Conservation (phyloP, 164 flowering plant genomes). For the Tetracentron sinense region DNA sequence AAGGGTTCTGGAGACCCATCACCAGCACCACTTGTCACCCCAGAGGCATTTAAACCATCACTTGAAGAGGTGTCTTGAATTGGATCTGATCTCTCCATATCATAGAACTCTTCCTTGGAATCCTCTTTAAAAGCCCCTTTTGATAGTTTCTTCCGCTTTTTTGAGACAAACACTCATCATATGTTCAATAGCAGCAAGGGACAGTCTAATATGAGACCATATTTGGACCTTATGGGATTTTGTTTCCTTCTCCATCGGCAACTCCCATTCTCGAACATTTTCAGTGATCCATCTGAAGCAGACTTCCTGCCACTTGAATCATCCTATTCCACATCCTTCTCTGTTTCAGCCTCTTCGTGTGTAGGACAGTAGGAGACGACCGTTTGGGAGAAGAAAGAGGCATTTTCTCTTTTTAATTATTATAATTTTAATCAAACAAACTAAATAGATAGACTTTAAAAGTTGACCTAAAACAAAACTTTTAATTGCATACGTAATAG, state of each 20-base stretch:
- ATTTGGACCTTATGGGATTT: constrained; percentile 39
- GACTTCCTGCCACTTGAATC: constrained; percentile 18
- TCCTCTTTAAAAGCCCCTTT: constrained; percentile 41
- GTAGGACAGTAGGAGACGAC: too few species aligned
- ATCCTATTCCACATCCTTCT: constrained; percentile 29
- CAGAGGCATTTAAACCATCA: constrained; percentile 36
- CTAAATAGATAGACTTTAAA: too few species aligned
- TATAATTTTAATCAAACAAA: too few species aligned
- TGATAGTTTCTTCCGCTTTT: constrained; percentile 29
- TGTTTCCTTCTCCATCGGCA: constrained; percentile 18
- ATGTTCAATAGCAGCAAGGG: constrained; percentile 67
- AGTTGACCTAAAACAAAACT: too few species aligned
- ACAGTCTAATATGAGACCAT: constrained; percentile 79
- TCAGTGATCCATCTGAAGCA: constrained; percentile 23
- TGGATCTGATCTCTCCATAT: constrained; percentile 75
- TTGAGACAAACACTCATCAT: constrained; percentile 84
- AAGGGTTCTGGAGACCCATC: constrained; percentile 35
- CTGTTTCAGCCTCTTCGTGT: constrained; percentile 18
- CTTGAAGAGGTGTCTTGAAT: constrained; percentile 44
- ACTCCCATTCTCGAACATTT: constrained; percentile 29
- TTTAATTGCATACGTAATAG: too few species aligned
- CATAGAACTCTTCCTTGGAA: constrained; percentile 92
- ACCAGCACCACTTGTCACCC: constrained; percentile 16
- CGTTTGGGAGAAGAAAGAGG: too few species aligned
- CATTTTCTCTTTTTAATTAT: too few species aligned